phyloP scores from a whole-genome alignment of 1,284 basidiomycete species.

The Boletellus sp. region DNA sequence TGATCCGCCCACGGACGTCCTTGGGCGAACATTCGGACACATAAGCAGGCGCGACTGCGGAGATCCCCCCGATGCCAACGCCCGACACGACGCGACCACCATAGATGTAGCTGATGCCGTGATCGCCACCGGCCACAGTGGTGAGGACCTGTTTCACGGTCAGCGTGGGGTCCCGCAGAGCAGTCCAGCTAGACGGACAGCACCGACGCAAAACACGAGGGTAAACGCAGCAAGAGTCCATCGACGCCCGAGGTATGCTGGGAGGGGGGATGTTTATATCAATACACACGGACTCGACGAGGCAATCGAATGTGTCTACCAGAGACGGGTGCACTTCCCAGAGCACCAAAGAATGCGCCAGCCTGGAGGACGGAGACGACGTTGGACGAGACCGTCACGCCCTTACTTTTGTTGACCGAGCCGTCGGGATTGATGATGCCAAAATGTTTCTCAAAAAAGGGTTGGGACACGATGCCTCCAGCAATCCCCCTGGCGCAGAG shows the following conservation, averaged over 20 bases:
- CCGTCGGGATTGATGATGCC: slow-evolving; percentile 47
- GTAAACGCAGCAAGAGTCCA: slow-evolving; percentile 57
- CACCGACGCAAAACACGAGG: slow-evolving; percentile 64
- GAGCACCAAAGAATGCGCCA: slow-evolving; percentile 77
- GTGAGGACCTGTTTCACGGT: slow-evolving; percentile 42
- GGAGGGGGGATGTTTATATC: not conserved
- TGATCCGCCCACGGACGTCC: slow-evolving; percentile 66
- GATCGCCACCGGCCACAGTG: slow-evolving; percentile 55
- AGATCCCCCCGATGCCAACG: slow-evolving; percentile 57
- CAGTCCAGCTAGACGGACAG: slow-evolving; percentile 38
- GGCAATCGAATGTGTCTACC: slow-evolving; percentile 34
- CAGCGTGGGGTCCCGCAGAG: not conserved
- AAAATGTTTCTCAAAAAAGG: slow-evolving; percentile 62
- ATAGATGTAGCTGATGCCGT: slow-evolving; percentile 65
- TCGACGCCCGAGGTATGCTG: slow-evolving; percentile 54
- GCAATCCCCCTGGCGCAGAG: slow-evolving; percentile 44
- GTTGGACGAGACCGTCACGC: slow-evolving; percentile 54
- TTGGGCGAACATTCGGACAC: slow-evolving; percentile 80
- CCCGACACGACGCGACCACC: slow-evolving; percentile 68
- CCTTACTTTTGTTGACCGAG: slow-evolving; percentile 31
- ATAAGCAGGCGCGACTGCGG: slow-evolving; percentile 68
- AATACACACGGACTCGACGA: not conserved
- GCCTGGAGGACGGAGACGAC: slow-evolving; percentile 78
- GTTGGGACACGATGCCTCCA: slow-evolving; percentile 63
- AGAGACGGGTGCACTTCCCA: slow-evolving; percentile 62